These are phyloP conservation scores for Clarkia xantiana DNA, from an alignment of 345 rosid genomes.

Conservation along the genomic window DNA sequence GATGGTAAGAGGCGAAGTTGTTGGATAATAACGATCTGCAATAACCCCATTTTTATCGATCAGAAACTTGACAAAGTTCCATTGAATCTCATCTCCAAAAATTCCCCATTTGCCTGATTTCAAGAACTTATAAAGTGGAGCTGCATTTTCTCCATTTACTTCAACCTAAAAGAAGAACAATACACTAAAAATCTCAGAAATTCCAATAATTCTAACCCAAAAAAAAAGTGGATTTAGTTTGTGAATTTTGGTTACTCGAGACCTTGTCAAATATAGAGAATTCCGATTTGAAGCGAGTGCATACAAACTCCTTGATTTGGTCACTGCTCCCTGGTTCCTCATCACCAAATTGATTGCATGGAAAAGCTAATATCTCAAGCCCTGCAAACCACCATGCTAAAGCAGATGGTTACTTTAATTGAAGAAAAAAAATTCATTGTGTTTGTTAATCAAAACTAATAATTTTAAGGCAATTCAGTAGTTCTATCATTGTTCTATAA, in stretches of 20 bases:
- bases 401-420: not conserved
- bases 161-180: conserved; percentile 37
- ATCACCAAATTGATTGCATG: conserved; percentile 81
- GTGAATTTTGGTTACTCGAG: not conserved
- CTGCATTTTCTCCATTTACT: conserved; percentile 64
- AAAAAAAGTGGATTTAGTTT: no score
- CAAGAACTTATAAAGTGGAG: conserved; percentile 60
- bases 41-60: conserved; percentile 65
- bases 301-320: conserved; percentile 51
- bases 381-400: conserved; percentile 22
- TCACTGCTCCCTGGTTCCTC: conserved; percentile 76
- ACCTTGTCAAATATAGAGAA: conserved; percentile 80
- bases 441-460: not conserved
- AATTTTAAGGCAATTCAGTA: not conserved
- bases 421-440: not conserved
- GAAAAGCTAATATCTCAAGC: conserved; percentile 72
- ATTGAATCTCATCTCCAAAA: conserved; percentile 70
- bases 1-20: conserved; percentile 64
- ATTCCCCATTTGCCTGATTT: conserved; percentile 82
- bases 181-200: not conserved
- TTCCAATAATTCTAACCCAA: no score
- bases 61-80: conserved; percentile 91
- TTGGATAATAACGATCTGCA: conserved; percentile 68
- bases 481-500: no score
- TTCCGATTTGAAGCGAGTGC: conserved; percentile 72